Evolutionary conservation across 768 basidiomycete genomes (phyloP), one percentile per base, ranked within the genome.

Genomic region (Cystofilobasidium capitatum): DNA sequence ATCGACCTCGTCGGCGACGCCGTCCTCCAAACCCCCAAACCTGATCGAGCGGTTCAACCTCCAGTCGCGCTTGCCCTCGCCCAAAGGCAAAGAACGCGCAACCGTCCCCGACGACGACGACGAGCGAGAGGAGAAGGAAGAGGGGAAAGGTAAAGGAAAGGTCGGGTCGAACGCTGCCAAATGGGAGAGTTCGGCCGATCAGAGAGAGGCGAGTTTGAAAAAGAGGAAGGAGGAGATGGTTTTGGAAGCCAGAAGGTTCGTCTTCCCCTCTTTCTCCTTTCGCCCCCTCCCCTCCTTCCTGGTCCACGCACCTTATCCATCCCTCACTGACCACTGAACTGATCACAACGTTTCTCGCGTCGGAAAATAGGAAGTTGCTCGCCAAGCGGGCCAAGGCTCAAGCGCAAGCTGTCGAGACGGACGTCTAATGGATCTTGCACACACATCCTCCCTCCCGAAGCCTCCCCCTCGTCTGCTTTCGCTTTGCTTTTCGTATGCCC

Each of bases 1-100:
- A 20, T 31, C 45, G 3, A 24, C 59, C 57, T 31, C 65, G 9
- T 7, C 66, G 20, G 2, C 31, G 4, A 29, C 66, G 6, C n/a
- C 66, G 13, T 39, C 47, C 3, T 17, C 33, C 29, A 31, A 51
- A 37, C 36, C 65, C 4, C 44, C 58, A 6, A 29, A 29, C 12
- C 60, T 67, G 24, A 47, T 67, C 66, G 66, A 67, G 13, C 59
- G 66, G 2, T 67, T 62, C 58, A 54, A 51, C 29, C 66, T 67
- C 37, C 35, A 45, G 20, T 40, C 49, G 20, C 55, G 55, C 22
- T 20, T 59, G 36, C 62, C 64, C 9, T 62, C 60, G 8, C n/a
- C 49, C 37, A 67, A 67, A 45, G 66, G 66, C 29, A 67, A 67
- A 45, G 66, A 67, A 35, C 66, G 66, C 26, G 66, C 66, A 9